Evolutionary conservation across 2,329 filamentous ascomycete genomes (phyloP), one percentile per base, ranked within the genome.

Genomic region (Trichoderma sp.): DNA sequence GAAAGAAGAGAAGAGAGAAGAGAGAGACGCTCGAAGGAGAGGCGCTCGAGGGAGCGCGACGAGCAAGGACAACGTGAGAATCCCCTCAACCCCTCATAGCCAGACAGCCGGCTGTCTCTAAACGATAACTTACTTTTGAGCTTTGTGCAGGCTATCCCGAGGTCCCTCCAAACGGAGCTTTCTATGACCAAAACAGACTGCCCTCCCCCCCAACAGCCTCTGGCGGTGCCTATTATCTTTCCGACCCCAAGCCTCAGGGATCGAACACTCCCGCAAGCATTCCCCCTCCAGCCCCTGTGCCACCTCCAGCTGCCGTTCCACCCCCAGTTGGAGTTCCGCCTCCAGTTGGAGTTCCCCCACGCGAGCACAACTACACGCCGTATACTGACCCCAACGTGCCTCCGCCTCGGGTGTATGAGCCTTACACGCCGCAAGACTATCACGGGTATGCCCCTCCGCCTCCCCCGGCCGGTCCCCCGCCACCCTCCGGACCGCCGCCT

Each of bases 151-250:
- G 60, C 37, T 32, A 34, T 3, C 34, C 34, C 53, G 39, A 69
- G 17, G 63, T 52, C 19, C 58, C 65, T 54, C 35, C 58, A 4
- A 74, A 76, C 53, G 76, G 78, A 32, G 73, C 68, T 19, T 78
- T 81, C 70, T 79, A 80, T 67, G 74, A 77, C 63, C 73, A 75
- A 45, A 34, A 34, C 61, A 79, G 78, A 12, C 76, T 79, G 5
- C 79, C 80, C 5, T 86, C 84, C 2, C 84, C 84, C 0, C 81
- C 82, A 3, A 83, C 79, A 64, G 83, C 83, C 4, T 86, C 84
- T 2, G 84, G 84, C n/a, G 84, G 84, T 13, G 80, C 81, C 17
- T 84, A 80, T 72, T 84, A 83, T 68, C 81, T 80, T 3, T 80
- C 81, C 3, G 80, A 80, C 57, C 78, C 79, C 7, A 72, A 69